Evolutionary conservation across 495 filamentous ascomycete species (phyloP).

Genomic region (Hapsidospora chrysogenum): DNA sequence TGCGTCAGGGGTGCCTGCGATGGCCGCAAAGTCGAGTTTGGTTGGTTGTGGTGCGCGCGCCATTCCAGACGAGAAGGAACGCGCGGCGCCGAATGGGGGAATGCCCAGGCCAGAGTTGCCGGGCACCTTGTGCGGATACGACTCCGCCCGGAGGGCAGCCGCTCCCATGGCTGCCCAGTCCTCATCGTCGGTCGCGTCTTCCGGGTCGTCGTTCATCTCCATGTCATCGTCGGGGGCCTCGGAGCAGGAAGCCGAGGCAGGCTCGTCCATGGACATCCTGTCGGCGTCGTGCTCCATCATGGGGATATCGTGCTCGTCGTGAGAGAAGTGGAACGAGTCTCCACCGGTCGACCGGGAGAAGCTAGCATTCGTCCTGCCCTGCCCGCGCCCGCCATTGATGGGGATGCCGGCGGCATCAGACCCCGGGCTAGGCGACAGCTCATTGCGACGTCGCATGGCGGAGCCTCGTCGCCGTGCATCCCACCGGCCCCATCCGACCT

Average conservation of each 20-base stretch:
- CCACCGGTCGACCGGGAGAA: constrained; percentile 39
- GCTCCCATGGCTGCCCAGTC: constrained; percentile 90
- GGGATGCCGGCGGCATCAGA: constrained; percentile 45
- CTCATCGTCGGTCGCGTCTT: constrained; percentile 89
- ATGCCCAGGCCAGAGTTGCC: constrained; percentile 11
- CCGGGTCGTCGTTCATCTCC: constrained; percentile 46
- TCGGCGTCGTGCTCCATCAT: constrained; percentile 82
- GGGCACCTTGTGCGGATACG: constrained; percentile 26
- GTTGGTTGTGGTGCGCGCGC: constrained; percentile 26
- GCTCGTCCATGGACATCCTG: constrained; percentile 81
- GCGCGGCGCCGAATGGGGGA: constrained; percentile 24
- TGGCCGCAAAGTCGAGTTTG: constrained; percentile 31
- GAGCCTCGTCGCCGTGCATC: constrained; percentile 64
- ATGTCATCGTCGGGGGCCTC: constrained; percentile 60
- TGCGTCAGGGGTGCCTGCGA: constrained; percentile 36
- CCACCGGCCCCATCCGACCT: constrained; percentile 96
- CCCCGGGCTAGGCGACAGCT: constrained; percentile 28
- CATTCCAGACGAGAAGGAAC: constrained; percentile 26
- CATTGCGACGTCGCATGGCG: constrained; percentile 26
- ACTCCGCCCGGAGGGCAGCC: constrained; percentile 61
- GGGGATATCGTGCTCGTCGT: constrained; percentile 41
- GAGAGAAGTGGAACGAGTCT: constrained; percentile 58
- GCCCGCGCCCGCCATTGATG: constrained; percentile 35
- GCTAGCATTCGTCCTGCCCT: constrained; percentile 28
- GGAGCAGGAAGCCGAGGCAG: constrained; percentile 54